Conservation (phyloP, 352 stramenopile genomes). For the Phytopythium litorale region DNA sequence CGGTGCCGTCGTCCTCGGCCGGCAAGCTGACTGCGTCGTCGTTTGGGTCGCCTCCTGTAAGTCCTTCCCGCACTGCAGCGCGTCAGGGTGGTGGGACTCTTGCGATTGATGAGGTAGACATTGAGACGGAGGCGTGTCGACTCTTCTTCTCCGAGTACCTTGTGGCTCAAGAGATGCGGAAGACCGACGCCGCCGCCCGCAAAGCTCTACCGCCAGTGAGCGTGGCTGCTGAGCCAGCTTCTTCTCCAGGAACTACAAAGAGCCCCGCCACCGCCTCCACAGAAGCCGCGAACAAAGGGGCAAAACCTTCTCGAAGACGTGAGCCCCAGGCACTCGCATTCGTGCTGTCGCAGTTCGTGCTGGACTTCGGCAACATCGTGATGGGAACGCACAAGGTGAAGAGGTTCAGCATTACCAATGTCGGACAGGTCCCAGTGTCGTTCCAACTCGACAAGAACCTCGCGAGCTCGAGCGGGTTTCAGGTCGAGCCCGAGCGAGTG, state of each 20-base stretch:
- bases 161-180: conserved; percentile 40
- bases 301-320: conserved; percentile 24
- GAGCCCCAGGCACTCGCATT: conserved; percentile 54
- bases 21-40: conserved; percentile 2
- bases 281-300: neutral
- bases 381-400: conserved; percentile 89
- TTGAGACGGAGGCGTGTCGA: conserved; percentile 81
- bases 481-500: conserved; percentile 92
- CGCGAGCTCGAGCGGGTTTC: conserved; percentile 81
- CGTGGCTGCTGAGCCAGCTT: neutral
- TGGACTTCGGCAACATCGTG: conserved; percentile 95
- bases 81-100: conserved; percentile 1
- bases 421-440: conserved; percentile 72
- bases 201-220: neutral
- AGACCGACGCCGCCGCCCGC: conserved; percentile 5
- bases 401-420: conserved; percentile 92
- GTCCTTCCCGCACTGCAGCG: conserved; percentile 14
- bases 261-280: neutral
- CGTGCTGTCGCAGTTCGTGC: conserved; percentile 86
- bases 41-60: conserved; percentile 13
- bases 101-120: conserved; percentile 61
- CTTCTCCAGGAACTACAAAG: neutral
- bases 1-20: conserved; percentile 17
- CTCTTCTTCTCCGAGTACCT: conserved; percentile 89
- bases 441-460: conserved; percentile 93